Evolutionary conservation across 257 asterid species (phyloP).

Genomic region (Plectranthus barbatus): DNA sequence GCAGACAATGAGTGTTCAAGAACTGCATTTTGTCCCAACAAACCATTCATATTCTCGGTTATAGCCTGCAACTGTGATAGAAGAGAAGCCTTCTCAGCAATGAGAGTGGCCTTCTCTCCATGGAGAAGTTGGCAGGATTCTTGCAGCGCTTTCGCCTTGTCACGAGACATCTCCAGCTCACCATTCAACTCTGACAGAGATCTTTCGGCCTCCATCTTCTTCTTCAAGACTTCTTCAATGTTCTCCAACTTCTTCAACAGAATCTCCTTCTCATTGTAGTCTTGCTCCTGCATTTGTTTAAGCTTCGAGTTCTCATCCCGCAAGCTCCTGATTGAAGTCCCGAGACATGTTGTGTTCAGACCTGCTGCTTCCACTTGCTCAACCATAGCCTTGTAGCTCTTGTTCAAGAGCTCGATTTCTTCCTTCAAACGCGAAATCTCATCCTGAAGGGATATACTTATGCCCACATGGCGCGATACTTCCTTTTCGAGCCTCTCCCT

Average conservation of each 20-base stretch:
- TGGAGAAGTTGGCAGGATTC: constrained; percentile 44
- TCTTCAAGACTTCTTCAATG: constrained; percentile 49
- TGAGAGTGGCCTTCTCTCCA: constrained; percentile 63
- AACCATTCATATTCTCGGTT: constrained; percentile 67
- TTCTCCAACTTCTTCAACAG: constrained; percentile 50
- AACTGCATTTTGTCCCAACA: constrained; percentile 70
- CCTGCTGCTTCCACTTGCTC: constrained; percentile 66
- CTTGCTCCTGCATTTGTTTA: constrained; percentile 36
- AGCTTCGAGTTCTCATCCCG: constrained; percentile 58
- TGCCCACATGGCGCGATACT: constrained; percentile 46
- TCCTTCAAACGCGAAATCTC: constrained; percentile 55
- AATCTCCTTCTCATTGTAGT: constrained; percentile 41
- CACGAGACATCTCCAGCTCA: constrained; percentile 50
- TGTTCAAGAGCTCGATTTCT: constrained; percentile 60
- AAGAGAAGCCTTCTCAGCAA: constrained; percentile 68
- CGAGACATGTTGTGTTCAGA: constrained; percentile 40
- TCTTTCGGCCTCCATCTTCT: constrained; percentile 41
- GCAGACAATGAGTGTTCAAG: constrained; percentile 63
- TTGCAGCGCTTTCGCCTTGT: constrained; percentile 38
- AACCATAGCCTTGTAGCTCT: constrained; percentile 44
- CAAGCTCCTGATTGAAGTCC: constrained; percentile 39
- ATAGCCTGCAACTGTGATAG: constrained; percentile 63
- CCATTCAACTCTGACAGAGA: constrained; percentile 42
- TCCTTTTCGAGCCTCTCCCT: constrained; percentile 67
- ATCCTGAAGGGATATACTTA: constrained; percentile 44